phyloP scores from a whole-genome alignment of 1,284 basidiomycete species.

The Pseudozyma pruni region DNA sequence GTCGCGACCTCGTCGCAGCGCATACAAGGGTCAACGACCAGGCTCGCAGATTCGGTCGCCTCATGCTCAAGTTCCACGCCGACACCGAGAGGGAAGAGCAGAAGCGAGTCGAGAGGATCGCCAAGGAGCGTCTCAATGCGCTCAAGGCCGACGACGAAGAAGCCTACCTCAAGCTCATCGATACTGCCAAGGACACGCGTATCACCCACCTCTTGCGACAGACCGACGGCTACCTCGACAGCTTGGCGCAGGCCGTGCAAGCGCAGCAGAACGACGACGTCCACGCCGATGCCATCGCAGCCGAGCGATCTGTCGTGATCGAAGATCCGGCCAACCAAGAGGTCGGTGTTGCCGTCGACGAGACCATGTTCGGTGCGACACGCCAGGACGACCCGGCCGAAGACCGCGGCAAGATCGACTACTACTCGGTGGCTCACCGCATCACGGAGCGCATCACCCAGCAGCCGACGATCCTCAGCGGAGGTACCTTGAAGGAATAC shows the following conservation, averaged over 20 bases:
- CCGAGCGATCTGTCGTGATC: constrained; percentile 41
- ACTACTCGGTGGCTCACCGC: constrained; percentile 94
- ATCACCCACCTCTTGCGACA: constrained; percentile 95
- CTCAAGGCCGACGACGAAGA: constrained; percentile 99
- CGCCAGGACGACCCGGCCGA: constrained; percentile 76
- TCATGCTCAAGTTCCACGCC: constrained; percentile 70
- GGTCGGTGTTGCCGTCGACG: constrained; percentile 73
- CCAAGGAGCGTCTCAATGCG: constrained; percentile 98
- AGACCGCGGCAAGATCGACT: constrained; percentile 80
- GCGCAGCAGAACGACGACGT: constrained; percentile 86
- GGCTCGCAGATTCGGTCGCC: constrained; percentile 70
- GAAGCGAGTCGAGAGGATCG: constrained; percentile 86
- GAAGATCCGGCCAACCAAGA: constrained; percentile 59
- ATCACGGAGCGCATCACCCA: constrained; percentile 87
- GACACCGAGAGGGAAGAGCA: constrained; percentile 72
- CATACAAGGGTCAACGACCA: constrained; percentile 72
- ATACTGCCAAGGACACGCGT: constrained; percentile 98
- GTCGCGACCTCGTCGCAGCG: constrained; percentile 77
- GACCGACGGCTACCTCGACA: constrained; percentile 94
- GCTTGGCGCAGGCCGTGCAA: constrained; percentile 90
- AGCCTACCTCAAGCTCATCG: constrained; percentile 98
- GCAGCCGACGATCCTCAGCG: constrained; percentile 83
- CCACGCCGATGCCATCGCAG: constrained; percentile 63
- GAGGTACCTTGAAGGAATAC: constrained; percentile 67
- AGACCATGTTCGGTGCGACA: constrained; percentile 89